A percentile compares a stretch with the other conserved stretches of the same genome.
phyloP scores from a whole-genome alignment of 2,329 filamentous ascomycete genomes.

The Ceratocystis destructans region DNA sequence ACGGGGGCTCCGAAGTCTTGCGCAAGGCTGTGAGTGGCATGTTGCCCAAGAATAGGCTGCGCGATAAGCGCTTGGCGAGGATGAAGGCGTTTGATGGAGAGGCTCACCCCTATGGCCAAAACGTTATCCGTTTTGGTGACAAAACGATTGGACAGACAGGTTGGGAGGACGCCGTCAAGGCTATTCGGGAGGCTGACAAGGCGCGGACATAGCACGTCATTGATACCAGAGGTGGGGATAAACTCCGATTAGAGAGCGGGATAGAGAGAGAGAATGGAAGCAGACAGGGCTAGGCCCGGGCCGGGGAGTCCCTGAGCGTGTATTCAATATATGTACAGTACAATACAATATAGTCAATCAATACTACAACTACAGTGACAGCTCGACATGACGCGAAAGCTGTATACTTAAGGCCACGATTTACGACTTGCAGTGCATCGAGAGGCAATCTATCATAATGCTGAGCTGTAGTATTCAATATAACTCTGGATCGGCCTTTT shows the following conservation, averaged over 20 bases:
- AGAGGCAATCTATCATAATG: too few relatives aligned
- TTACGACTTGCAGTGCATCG: too few relatives aligned
- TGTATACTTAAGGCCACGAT: too few relatives aligned
- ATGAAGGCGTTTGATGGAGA: constrained; percentile 94
- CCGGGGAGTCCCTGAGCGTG: constrained; percentile 10
- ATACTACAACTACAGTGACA: too few relatives aligned
- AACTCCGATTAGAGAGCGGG: not conserved
- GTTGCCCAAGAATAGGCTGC: constrained; percentile 89
- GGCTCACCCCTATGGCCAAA: constrained; percentile 80
- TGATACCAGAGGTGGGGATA: not conserved
- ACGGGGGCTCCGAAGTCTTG: constrained; percentile 82
- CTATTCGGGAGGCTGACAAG: constrained; percentile 36
- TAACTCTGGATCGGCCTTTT: not conserved
- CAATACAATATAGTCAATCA: not conserved
- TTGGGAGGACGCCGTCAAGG: constrained; percentile 39
- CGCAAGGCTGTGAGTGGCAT: constrained; percentile 89
- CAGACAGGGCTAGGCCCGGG: constrained; percentile 2
- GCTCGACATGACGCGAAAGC: too few relatives aligned
- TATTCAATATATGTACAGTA: constrained; percentile 19
- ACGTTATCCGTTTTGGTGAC: constrained; percentile 61
- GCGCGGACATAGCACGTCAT: constrained; percentile 35
- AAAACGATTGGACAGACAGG: constrained; percentile 39
- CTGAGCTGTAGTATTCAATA: not conserved
- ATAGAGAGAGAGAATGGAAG: not conserved
- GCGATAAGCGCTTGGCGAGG: constrained; percentile 73